Percentiles rank a stretch among this genome's conserved stretches.
phyloP scores from a whole-genome alignment of 192 early-diverging fungal species.

The Backusella luteola region DNA sequence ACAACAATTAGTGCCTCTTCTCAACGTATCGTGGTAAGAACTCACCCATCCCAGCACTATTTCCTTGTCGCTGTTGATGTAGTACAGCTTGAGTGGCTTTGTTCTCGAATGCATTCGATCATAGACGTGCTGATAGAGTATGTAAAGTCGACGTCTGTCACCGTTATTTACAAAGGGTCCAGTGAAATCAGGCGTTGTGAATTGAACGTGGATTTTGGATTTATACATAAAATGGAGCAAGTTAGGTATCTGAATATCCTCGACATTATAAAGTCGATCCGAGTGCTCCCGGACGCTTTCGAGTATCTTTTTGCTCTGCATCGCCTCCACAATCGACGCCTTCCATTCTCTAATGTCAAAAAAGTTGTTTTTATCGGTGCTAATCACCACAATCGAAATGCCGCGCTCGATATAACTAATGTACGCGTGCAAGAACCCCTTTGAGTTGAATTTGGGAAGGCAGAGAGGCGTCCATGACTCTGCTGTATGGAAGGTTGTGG shows the following conservation, averaged over 20 bases:
- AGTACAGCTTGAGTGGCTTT: slow-evolving; percentile 53
- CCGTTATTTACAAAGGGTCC: slow-evolving; percentile 56
- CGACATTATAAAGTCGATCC: slow-evolving; percentile 50
- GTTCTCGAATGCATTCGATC: slow-evolving; percentile 54
- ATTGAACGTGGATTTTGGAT: slow-evolving; percentile 59
- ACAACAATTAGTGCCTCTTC: not conserved
- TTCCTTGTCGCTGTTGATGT: slow-evolving; percentile 49
- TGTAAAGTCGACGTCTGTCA: slow-evolving; percentile 54
- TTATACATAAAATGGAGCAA: slow-evolving; percentile 77
- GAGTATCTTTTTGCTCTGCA: slow-evolving; percentile 28
- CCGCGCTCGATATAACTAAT: slow-evolving; percentile 75
- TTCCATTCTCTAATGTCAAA: slow-evolving; percentile 74
- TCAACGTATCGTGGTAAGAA: slow-evolving; percentile 13
- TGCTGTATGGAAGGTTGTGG: slow-evolving; percentile 68
- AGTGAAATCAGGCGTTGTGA: slow-evolving; percentile 58
- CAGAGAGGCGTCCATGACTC: slow-evolving; percentile 96
- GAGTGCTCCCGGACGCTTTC: slow-evolving; percentile 44
- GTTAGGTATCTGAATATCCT: slow-evolving; percentile 59
- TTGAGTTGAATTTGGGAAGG: slow-evolving; percentile 85
- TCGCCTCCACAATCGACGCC: slow-evolving; percentile 58
- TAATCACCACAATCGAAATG: slow-evolving; percentile 73
- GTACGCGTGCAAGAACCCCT: slow-evolving; percentile 87
- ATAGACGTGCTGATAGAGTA: slow-evolving; percentile 59
- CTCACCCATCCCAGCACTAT: slow-evolving; percentile 71
- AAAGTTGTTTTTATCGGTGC: slow-evolving; percentile 83